Evolutionary conservation across 306 rosid genomes (phyloP).

Genomic region (Cajanus cajan): DNA sequence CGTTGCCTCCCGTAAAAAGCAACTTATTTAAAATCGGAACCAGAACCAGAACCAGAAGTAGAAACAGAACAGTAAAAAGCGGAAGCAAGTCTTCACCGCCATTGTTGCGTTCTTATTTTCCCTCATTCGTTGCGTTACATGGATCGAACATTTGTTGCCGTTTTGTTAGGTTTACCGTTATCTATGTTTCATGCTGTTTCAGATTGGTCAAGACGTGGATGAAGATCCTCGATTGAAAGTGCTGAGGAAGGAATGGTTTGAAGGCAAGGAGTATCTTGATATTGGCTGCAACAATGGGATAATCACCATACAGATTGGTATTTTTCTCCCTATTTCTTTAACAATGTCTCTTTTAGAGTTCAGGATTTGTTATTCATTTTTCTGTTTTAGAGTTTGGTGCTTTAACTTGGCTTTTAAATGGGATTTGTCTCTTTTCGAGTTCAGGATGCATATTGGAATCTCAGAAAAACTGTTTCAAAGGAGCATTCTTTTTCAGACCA

Average conservation of each 20-base stretch:
- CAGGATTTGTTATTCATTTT: background rate
- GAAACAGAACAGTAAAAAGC: too few species aligned
- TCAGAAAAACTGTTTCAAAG: slow-evolving; percentile 45
- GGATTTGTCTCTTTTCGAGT: slow-evolving; percentile 34
- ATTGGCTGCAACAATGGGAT: slow-evolving; percentile 83
- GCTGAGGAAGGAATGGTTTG: slow-evolving; percentile 79
- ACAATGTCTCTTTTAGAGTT: too few species aligned
- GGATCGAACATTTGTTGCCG: background rate
- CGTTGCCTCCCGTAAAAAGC: too few species aligned
- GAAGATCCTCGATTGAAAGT: slow-evolving; percentile 84
- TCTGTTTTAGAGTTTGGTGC: background rate
- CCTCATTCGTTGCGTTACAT: background rate
- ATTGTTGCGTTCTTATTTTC: too few species aligned
- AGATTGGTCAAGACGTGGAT: slow-evolving; percentile 61
- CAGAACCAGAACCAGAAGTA: too few species aligned
- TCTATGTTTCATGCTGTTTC: too few species aligned
- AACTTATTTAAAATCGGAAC: too few species aligned
- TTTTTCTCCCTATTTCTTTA: background rate
- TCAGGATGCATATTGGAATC: slow-evolving; percentile 72
- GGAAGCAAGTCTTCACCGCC: too few species aligned
- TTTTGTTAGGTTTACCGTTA: background rate
- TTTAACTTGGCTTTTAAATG: too few species aligned
- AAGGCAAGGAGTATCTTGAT: slow-evolving; percentile 86
- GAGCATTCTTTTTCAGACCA: slow-evolving; percentile 33
- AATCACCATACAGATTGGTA: slow-evolving; percentile 83